A percentile compares a stretch with the other conserved stretches of the same genome.
Conservation (phyloP, 1,139 yeast genomes). For the Suhomyces yuchorum region DNA sequence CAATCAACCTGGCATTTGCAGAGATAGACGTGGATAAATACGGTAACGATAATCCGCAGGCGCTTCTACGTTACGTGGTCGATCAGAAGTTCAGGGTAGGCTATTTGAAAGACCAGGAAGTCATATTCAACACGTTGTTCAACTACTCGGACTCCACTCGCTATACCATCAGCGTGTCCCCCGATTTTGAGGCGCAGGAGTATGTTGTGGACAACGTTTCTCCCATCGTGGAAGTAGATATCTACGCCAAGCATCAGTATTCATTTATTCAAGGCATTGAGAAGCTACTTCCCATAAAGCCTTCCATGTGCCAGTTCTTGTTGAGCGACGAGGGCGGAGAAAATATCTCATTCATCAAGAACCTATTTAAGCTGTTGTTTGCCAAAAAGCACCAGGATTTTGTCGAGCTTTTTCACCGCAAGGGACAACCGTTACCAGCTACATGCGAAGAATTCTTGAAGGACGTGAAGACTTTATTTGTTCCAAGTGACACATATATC, state of each 20-base stretch:
- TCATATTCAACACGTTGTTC: slow-evolving; percentile 36
- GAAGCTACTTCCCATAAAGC: slow-evolving; percentile 47
- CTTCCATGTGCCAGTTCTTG: slow-evolving; percentile 41
- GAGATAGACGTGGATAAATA: slow-evolving; percentile 20
- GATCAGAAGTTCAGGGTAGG: slow-evolving; percentile 41
- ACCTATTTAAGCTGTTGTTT: slow-evolving; percentile 38
- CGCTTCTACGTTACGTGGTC: slow-evolving; percentile 37
- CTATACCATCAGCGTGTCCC: slow-evolving; percentile 33
- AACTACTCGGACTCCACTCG: slow-evolving; percentile 15
- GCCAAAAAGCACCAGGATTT: slow-evolving; percentile 12
- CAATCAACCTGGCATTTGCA: slow-evolving; percentile 77
- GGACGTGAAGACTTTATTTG: slow-evolving; percentile 32
- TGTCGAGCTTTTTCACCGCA: slow-evolving; percentile 13
- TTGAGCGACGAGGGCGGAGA: slow-evolving; percentile 29
- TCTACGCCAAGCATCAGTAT: slow-evolving; percentile 66
- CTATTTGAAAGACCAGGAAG: slow-evolving; percentile 29
- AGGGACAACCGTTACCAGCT: slow-evolving; percentile 20
- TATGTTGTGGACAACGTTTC: slow-evolving; percentile 52
- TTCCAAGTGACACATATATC: slow-evolving; percentile 39
- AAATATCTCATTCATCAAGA: slow-evolving; percentile 29
- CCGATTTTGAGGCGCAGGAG: slow-evolving; percentile 32
- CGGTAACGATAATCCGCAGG: slow-evolving; percentile 11
- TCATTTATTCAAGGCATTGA: slow-evolving; percentile 78
- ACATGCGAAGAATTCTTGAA: slow-evolving; percentile 35
- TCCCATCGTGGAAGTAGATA: slow-evolving; percentile 61